Evolutionary conservation across 345 rosid species (phyloP).

Genomic region (Pugionium cornutum): DNA sequence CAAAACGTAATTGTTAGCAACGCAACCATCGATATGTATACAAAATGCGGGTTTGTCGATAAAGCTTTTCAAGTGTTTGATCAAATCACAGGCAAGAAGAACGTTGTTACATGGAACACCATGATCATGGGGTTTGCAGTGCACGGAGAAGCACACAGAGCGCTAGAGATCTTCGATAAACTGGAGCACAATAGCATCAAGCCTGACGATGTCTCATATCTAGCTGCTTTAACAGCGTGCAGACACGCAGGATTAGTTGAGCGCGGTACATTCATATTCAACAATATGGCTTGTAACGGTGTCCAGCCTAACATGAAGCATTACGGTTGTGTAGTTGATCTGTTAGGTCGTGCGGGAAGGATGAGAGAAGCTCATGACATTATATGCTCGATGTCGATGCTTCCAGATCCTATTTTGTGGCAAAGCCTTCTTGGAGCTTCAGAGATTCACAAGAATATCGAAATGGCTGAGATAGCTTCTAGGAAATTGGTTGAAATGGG

Average conservation of each 20-base stretch:
- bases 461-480: conserved; percentile 77
- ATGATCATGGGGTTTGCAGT: conserved; percentile 86
- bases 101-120: conserved; percentile 81
- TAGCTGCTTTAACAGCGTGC: conserved; percentile 69
- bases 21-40: conserved; percentile 79
- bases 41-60: conserved; percentile 76
- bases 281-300: conserved; percentile 53
- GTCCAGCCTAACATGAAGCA: conserved; percentile 69
- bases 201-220: conserved; percentile 68
- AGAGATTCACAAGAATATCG: conserved; percentile 60
- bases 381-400: conserved; percentile 59
- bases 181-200: conserved; percentile 48
- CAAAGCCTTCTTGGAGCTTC: conserved; percentile 83
- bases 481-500: conserved; percentile 71
- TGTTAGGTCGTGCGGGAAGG: conserved; percentile 76
- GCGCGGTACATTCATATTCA: conserved; percentile 59
- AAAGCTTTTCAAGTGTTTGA: conserved; percentile 62
- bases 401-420: conserved; percentile 76
- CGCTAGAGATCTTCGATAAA: conserved; percentile 60
- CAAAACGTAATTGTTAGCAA: conserved; percentile 63
- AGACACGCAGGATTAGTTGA: conserved; percentile 86
- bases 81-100: conserved; percentile 48
- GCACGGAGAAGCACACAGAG: conserved; percentile 69
- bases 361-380: conserved; percentile 67
- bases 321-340: conserved; percentile 79